Percentiles rank a stretch among this genome's conserved stretches.
phyloP scores from a whole-genome alignment of 2,329 filamentous ascomycete genomes.

The Alternaria solani region DNA sequence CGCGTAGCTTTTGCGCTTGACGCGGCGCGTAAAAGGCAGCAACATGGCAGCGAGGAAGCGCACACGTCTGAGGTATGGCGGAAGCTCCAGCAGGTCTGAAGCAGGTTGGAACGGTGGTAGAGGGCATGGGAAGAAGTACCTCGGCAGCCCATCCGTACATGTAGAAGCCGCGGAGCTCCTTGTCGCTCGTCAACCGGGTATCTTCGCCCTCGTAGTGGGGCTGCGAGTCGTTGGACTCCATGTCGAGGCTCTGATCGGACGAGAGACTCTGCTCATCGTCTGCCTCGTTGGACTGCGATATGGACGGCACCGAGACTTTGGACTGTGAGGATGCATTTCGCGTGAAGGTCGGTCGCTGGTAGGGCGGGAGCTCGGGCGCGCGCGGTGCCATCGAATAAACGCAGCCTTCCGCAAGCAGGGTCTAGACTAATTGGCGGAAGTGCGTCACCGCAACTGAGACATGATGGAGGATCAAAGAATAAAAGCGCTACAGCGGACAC shows the following conservation, averaged over 20 bases:
- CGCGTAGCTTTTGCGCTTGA: background rate
- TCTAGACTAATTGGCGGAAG: constrained; percentile 37
- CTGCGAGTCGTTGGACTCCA: constrained; percentile 42
- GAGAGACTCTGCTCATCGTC: constrained; percentile 55
- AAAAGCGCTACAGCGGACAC: constrained; percentile 9
- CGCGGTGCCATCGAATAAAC: constrained; percentile 40
- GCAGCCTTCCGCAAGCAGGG: constrained; percentile 15
- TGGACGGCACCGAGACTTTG: constrained; percentile 46
- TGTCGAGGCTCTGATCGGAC: constrained; percentile 40
- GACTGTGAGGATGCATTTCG: constrained; percentile 46
- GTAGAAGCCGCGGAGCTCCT: constrained; percentile 94
- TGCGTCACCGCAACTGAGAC: constrained; percentile 34
- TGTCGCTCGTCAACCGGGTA: constrained; percentile 82
- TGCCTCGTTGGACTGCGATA: constrained; percentile 53
- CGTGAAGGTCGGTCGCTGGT: constrained; percentile 34
- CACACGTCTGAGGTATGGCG: background rate
- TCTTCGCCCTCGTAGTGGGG: constrained; percentile 83
- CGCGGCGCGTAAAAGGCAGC: background rate
- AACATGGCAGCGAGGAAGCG: background rate
- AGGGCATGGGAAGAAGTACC: constrained; percentile 34
- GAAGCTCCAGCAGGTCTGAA: background rate
- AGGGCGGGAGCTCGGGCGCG: constrained; percentile 30
- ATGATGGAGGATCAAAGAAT: constrained; percentile 10
- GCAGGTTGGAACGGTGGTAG: background rate
- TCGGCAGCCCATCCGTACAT: constrained; percentile 96